Evolutionary conservation across 495 filamentous ascomycete species (phyloP), one percentile per base, ranked within the genome.

Genomic region (Evansstolkia leycettana): DNA sequence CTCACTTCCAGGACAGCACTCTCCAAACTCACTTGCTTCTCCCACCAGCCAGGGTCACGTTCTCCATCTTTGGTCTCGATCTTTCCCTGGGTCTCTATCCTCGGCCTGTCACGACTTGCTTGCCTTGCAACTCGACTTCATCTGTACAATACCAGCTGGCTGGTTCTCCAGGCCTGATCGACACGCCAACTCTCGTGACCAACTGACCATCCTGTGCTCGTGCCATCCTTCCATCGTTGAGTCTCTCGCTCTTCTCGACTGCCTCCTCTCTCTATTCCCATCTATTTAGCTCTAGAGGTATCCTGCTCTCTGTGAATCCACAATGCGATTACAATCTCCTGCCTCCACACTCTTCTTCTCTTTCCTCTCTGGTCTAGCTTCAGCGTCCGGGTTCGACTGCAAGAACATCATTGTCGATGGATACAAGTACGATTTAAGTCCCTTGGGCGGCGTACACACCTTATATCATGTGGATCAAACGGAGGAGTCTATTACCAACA

Each of bases 391-490:
- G 38, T 65, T 82, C 40, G 63, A 76, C 55, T 94, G 86, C 67
- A 47, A 60, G 5, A 47, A 80, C 31, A 60, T 88, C 35, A 56
- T 62, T 8, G 58, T 69, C 10, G 70, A 76, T 31, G 58, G 60
- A 23, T 58, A 71, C 47, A 62, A 58, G 18, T 92, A 82, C 57
- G 64, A 89, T 49, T 58, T 95, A 7, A 60, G 51, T 9, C 34
- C 65, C 13, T 69, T 96, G 7, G 69, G 64, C 23, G 87, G 85
- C 16, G 78, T 84, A n/a, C 80, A 85, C 51, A 73, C 73, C n/a
- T 64, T 92, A 17, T 72, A 75, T 24, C 69, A 73, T 38, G 57
- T 59, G 33, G 57, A 68, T 29, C 61, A 71, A 16, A 55, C 58
- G 1, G 72, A 67, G 0, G 60, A 49, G 2, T 62, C 45, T 33